Conservation (phyloP, 1,284 basidiomycete genomes). For the Baeospora myosura region DNA sequence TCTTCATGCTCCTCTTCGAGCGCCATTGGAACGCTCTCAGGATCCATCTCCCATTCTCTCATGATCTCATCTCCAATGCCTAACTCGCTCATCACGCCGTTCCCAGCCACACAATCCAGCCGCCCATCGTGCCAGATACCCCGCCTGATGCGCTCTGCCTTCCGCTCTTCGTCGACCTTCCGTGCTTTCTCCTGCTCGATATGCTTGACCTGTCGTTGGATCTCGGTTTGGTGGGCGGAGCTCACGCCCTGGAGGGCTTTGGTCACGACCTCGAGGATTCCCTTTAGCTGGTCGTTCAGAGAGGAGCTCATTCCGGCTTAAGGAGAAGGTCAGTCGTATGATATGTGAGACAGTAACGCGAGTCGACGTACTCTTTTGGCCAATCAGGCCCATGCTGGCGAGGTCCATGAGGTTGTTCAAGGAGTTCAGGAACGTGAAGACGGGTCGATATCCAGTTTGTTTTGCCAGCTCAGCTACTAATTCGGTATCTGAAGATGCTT, state of each 20-base stretch:
- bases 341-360: conserved; percentile 3
- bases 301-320: conserved; percentile 81
- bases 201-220: conserved; percentile 31
- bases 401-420: conserved; percentile 86
- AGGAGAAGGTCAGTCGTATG: conserved; percentile 7
- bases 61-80: conserved; percentile 70
- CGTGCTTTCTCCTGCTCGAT: conserved; percentile 24
- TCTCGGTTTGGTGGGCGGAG: conserved; percentile 39
- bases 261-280: conserved; percentile 78
- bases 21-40: conserved; percentile 6
- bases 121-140: conserved; percentile 79
- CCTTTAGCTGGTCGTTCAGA: conserved; percentile 79
- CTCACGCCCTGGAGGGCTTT: conserved; percentile 65
- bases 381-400: conserved; percentile 89
- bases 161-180: conserved; percentile 28
- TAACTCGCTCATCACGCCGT: conserved; percentile 77
- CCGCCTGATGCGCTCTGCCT: conserved; percentile 37
- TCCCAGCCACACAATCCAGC: conserved; percentile 74
- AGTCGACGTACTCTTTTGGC: conserved; percentile 74
- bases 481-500: conserved; percentile 64
- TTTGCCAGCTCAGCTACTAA: conserved; percentile 66
- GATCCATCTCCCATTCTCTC: conserved; percentile 29
- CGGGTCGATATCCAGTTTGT: conserved; percentile 87
- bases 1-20: conserved; percentile 14
- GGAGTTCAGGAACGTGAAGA: conserved; percentile 85